Conservation (phyloP, 768 basidiomycete species). For the Neoboletus brunneissimus region DNA sequence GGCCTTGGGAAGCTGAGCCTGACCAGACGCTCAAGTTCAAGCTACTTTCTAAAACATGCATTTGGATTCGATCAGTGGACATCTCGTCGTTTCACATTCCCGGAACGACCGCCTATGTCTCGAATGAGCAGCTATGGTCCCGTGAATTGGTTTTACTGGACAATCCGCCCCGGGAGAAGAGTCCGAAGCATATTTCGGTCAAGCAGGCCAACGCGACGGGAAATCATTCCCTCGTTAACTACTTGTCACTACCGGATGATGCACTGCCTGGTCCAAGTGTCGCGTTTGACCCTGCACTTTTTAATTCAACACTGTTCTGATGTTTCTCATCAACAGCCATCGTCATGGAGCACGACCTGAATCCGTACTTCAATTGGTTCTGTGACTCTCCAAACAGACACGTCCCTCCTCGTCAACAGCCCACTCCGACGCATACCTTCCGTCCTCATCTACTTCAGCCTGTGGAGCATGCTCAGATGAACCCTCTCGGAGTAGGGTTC, state of each 20-base stretch:
- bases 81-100: neutral
- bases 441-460: constrained; percentile 6
- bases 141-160: constrained; percentile 15
- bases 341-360: constrained; percentile 23
- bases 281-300: neutral
- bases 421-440: constrained; percentile 5
- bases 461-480: neutral
- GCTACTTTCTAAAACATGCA: neutral
- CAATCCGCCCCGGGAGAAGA: neutral
- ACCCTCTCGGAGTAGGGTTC: constrained; percentile 4
- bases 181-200: neutral
- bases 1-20: constrained; percentile 8
- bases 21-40: constrained; percentile 1
- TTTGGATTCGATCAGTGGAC: constrained; percentile 1
- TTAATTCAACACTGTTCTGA: neutral
- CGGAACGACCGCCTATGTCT: constrained; percentile 9
- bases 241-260: neutral
- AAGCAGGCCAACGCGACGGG: neutral
- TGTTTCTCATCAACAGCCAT: neutral
- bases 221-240: neutral
- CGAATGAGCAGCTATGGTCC: constrained; percentile 4
- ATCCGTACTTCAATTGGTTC: constrained; percentile 28
- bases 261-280: neutral
- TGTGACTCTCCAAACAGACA: constrained; percentile 21
- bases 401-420: neutral